Evolutionary conservation across 768 basidiomycete species (phyloP), one percentile per base, ranked within the genome.

Genomic region (Solioccasus polychromus): DNA sequence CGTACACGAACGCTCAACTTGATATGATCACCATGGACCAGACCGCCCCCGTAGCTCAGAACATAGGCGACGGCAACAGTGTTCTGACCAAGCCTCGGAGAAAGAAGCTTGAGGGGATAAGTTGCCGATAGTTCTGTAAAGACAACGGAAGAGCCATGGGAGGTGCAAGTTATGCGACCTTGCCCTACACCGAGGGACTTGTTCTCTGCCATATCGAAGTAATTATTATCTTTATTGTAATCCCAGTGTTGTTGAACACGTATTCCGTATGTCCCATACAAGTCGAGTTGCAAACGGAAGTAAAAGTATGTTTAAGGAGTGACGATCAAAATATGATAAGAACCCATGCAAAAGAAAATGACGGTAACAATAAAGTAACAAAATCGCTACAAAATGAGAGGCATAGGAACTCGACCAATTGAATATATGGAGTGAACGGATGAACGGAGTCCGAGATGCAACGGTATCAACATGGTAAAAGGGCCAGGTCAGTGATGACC

Each of bases 61-160:
- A 89, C 71, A 55, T 96, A 97, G 15, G 81, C 82, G 39, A 88
- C 68, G 9, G 79, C 86, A 25, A 90, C 72, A 5, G 70, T 64
- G 24, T 71, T 67, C 30, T 69, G 67, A 30, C 67, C 51, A 9
- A 80, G 67, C 38, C 75, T 74, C 2, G 92, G 90, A 3, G 92
- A 85, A 45, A 94, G 70, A 26, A 96, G 79, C 63, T 95, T 95
- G 56, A 96, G 72, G 8, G 93, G 93, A 60, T 95, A 96, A 2
- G 82, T 75, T 8, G 83, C 87, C 9, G 83, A 82, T 15, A 93
- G 73, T 54, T 88, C 79, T 0, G 84, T 77, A 59, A 95, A 87
- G 32, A 77, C 71, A 3, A 78, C 82, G 34, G 71, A 75, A 12
- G 71, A 64, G 14, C 79, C 82, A 59, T 82, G 75, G 14, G 68